Evolutionary conservation across 2,329 filamentous ascomycete genomes (phyloP).

Genomic region (Neofusicoccum cordaticola): DNA sequence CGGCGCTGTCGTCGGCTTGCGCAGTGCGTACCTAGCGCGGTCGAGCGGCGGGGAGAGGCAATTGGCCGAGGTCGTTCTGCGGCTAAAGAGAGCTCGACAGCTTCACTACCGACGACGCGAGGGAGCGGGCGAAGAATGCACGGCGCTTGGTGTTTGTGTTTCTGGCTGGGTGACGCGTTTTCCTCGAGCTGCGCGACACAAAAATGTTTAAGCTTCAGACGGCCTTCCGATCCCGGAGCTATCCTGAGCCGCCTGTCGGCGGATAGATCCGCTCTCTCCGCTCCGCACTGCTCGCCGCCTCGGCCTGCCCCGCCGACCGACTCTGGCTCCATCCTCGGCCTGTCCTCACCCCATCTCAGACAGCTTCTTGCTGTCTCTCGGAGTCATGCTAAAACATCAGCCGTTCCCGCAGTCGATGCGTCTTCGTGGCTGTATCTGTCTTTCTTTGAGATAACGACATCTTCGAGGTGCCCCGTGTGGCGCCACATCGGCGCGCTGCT

Average conservation of each 20-base stretch:
- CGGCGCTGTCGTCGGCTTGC: constrained; percentile 6
- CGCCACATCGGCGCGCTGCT: no score
- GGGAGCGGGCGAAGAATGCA: background rate
- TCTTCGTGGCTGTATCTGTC: no score
- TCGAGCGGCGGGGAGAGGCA: constrained; percentile 3
- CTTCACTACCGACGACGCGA: background rate
- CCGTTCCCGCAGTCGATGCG: no score
- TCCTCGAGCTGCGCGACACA: constrained; percentile 1
- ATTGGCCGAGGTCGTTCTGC: constrained; percentile 15
- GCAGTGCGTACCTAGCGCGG: constrained; percentile 9
- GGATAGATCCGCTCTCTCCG: background rate
- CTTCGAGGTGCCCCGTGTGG: no score
- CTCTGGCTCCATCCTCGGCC: background rate
- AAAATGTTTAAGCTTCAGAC: constrained; percentile 12
- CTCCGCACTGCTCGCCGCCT: background rate
- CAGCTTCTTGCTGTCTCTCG: background rate
- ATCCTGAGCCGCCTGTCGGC: background rate
- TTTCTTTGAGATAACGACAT: no score
- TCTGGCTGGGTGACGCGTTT: background rate
- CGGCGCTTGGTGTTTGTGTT: constrained; percentile 9
- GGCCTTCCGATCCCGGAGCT: constrained; percentile 10
- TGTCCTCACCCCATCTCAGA: background rate
- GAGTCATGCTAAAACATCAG: no score
- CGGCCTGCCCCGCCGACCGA: background rate
- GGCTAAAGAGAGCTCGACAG: constrained; percentile 10